These are phyloP conservation scores for Paxillus involutus DNA, from an alignment of 768 basidiomycete species.

Conservation along the genomic window DNA sequence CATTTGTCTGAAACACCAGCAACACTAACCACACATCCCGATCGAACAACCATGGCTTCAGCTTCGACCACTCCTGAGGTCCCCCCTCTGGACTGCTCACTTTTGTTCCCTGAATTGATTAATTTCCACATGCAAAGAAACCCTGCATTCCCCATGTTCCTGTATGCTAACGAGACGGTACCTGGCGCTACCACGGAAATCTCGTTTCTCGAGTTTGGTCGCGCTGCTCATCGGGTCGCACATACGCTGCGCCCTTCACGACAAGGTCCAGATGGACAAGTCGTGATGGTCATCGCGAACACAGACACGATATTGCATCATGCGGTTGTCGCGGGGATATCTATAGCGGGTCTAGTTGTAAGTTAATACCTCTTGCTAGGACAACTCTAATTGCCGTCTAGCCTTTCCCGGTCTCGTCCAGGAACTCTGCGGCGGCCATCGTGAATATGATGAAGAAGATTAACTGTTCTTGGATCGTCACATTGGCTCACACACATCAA, in stretches of 20 bases:
- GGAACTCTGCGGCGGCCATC: constrained; percentile 44
- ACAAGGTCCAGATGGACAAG: constrained; percentile 14
- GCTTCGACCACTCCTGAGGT: too few species aligned
- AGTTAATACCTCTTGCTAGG: constrained; percentile 24
- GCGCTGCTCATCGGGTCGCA: constrained; percentile 37
- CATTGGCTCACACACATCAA: constrained; percentile 16
- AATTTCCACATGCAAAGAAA: constrained; percentile 24
- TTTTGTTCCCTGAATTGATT: constrained; percentile 19
- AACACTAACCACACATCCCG: too few species aligned
- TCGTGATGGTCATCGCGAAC: constrained; percentile 24
- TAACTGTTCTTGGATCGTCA: constrained; percentile 18
- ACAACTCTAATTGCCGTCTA: constrained; percentile 21
- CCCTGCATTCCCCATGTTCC: constrained; percentile 6
- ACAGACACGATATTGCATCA: constrained; percentile 36
- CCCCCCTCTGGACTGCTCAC: constrained; percentile 21
- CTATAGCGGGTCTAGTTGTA: constrained; percentile 39
- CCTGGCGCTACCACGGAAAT: constrained; percentile 14
- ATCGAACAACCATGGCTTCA: too few species aligned
- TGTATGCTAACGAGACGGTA: constrained; percentile 10
- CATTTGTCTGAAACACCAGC: too few species aligned
- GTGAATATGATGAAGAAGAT: constrained; percentile 22
- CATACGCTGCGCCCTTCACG: constrained; percentile 39
- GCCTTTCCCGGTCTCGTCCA: constrained; percentile 38
- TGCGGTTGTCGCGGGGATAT: constrained; percentile 32
- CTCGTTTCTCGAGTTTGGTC: constrained; percentile 24